These are phyloP conservation scores for Stenocarpella maydis DNA, from an alignment of 2,329 filamentous ascomycete genomes.

Conservation along the genomic window DNA sequence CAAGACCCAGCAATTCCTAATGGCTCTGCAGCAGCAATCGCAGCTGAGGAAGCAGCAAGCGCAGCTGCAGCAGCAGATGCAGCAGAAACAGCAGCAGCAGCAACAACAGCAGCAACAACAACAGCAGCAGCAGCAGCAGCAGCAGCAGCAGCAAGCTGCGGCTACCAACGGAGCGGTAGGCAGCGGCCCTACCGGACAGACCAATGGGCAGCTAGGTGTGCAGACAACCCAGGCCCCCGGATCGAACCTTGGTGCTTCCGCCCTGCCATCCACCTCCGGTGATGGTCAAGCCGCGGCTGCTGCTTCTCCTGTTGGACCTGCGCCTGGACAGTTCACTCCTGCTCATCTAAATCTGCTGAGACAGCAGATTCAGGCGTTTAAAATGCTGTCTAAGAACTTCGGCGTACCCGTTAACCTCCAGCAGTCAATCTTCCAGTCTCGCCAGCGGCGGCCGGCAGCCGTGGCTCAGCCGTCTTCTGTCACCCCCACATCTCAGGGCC, in stretches of 20 bases:
- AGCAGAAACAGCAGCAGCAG: conserved; percentile 50
- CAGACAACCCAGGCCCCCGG: conserved; percentile 47
- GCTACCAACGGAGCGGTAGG: conserved; percentile 66
- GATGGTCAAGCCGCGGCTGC: conserved; percentile 44
- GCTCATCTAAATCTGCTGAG: conserved; percentile 82
- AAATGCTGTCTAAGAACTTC: conserved; percentile 85
- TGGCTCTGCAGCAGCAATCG: conserved; percentile 63
- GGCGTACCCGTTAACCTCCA: conserved; percentile 82
- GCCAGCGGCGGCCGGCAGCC: conserved; percentile 70
- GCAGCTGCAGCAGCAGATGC: conserved; percentile 28
- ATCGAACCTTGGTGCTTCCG: conserved; percentile 49
- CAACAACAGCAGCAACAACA: conserved; percentile 53
- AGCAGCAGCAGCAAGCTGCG: conserved; percentile 43
- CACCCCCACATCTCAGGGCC: conserved; percentile 43
- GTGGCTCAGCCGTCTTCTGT: conserved; percentile 53
- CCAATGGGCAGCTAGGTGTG: conserved; percentile 46
- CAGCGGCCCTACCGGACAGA: conserved; percentile 53
- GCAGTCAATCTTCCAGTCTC: conserved; percentile 81
- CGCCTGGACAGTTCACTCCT: conserved; percentile 69
- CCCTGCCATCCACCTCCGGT: conserved; percentile 47
- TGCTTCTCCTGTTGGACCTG: conserved; percentile 41
- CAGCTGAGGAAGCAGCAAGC: conserved; percentile 39
- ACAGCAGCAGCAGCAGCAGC: conserved; percentile 44
- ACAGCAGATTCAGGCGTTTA: conserved; percentile 91
- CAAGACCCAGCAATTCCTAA: conserved; percentile 79